These are phyloP conservation scores for Aegilops longissima DNA, from an alignment of 176 grass and related monocot genomes.

Conservation along the genomic window DNA sequence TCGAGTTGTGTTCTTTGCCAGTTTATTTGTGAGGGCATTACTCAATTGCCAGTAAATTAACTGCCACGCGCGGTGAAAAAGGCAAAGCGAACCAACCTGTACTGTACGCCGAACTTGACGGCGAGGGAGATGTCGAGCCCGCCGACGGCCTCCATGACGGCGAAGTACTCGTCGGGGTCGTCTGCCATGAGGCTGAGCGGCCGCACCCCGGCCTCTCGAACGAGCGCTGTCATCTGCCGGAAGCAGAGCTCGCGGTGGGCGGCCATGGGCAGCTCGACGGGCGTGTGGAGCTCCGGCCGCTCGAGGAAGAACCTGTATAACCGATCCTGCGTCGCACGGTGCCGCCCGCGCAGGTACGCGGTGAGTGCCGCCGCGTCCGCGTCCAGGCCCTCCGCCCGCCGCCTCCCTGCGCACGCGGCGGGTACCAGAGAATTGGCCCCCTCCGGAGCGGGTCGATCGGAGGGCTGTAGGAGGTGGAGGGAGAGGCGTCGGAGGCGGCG, in stretches of 20 bases:
- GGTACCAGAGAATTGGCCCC: slow-evolving; percentile 10
- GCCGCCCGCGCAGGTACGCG: slow-evolving; percentile 48
- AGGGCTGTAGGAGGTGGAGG: slow-evolving; percentile 59
- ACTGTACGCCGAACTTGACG: slow-evolving; percentile 93
- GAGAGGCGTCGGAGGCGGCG: slow-evolving; percentile 60
- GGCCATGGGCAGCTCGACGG: slow-evolving; percentile 67
- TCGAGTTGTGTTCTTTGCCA: not conserved
- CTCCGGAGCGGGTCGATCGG: not conserved
- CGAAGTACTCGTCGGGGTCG: slow-evolving; percentile 75
- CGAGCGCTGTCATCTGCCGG: slow-evolving; percentile 74
- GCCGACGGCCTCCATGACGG: slow-evolving; percentile 78
- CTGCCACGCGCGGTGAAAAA: not conserved
- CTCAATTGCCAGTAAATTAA: not conserved
- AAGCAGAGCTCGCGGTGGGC: slow-evolving; percentile 86
- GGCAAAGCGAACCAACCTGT: slow-evolving; percentile 44
- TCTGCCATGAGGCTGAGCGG: slow-evolving; percentile 60
- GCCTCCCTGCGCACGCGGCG: slow-evolving; percentile 50
- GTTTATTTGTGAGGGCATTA: not conserved
- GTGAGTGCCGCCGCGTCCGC: slow-evolving; percentile 52
- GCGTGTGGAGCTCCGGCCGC: slow-evolving; percentile 80
- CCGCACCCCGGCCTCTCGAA: slow-evolving; percentile 73
- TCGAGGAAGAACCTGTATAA: slow-evolving; percentile 68
- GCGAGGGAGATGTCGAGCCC: slow-evolving; percentile 86
- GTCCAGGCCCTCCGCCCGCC: slow-evolving; percentile 28
- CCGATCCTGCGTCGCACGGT: slow-evolving; percentile 49